Evolutionary conservation across 2,329 filamentous ascomycete genomes (phyloP).

Genomic region (Xylaria sp.): DNA sequence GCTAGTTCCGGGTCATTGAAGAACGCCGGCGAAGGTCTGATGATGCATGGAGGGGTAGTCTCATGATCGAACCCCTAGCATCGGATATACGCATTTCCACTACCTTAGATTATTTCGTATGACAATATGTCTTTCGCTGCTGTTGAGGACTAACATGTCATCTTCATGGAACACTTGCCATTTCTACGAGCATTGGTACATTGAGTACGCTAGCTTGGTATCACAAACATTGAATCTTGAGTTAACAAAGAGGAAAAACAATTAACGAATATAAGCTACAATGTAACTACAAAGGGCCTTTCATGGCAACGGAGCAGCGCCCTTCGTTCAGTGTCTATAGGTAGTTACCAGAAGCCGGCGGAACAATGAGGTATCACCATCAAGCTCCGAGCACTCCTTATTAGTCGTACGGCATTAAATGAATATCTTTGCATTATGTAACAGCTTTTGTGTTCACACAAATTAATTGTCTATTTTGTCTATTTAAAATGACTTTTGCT

Average conservation of each 20-base stretch:
- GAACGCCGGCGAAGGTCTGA: neutral
- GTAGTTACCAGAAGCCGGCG: neutral
- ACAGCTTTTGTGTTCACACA: neutral
- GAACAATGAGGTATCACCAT: neutral
- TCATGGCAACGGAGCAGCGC: neutral
- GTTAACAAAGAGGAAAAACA: neutral
- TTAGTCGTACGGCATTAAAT: neutral
- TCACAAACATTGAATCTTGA: neutral
- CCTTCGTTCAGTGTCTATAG: neutral
- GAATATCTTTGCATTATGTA: neutral
- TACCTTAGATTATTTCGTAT: too few species aligned
- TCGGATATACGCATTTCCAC: too few species aligned
- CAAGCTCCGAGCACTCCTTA: neutral
- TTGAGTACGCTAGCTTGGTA: neutral
- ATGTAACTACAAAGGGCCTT: too few species aligned
- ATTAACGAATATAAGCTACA: neutral
- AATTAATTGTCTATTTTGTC: neutral
- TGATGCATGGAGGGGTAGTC: neutral
- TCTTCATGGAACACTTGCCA: neutral
- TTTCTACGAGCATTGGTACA: slow-evolving; percentile 23
- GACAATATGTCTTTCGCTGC: too few species aligned
- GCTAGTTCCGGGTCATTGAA: neutral
- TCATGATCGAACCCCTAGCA: too few species aligned
- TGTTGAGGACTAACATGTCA: neutral
- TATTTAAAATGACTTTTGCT: neutral